Base-by-base conservation (phyloP, 805 yeast species). In the Cyberlindnera saturnus region DNA sequence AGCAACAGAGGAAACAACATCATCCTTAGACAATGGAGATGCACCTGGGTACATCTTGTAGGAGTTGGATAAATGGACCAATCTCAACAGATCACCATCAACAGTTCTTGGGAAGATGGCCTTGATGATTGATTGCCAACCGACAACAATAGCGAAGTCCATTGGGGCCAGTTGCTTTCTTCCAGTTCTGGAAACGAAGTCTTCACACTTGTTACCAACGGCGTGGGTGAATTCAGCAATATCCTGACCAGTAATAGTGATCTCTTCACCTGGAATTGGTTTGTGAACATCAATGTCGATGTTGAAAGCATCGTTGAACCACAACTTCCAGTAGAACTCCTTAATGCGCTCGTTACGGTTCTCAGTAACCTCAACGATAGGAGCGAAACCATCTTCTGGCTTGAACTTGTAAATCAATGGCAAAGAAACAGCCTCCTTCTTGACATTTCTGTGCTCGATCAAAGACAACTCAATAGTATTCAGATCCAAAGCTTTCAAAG, bases 81-180 rank as follows among this genome's bases (percentile, higher is more conserved):
- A 77, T 64, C 83, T 85, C 70, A 93, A 75, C 61, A 93, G 75
- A 65, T 93, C 99, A 68, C 99, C 99, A 64, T 95, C 98, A 58
- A 93, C 95, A 50, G 82, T 80, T 63, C 79, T 79, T 43, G 99
- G 99, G 93, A 93, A 93, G 56, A 93, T 86, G n/a, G 97, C 90
- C 73, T 86, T 88, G 72, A 93, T 91, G 63, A 93, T 91, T 40
- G 97, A 95, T 71, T 84, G 85, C 99, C 99, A 93, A 37, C 99
- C 98, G 56, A 90, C 79, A 45, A 93, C 97, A 65, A 93, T 93
- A 39, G 99, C 98, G 62, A 90, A 93, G 73, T 93, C 99, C 98
- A 93, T 91, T 60, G 99, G 99, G 39, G 98, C 99, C 56, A 81
- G 73, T 46, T 87, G 82, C 50, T 76, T 77, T 66, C 86, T 84